A percentile compares a stretch with the other conserved stretches of the same genome.
Evolutionary conservation across 1,284 basidiomycete genomes (phyloP).

Genomic region (Leccinum fallax): DNA sequence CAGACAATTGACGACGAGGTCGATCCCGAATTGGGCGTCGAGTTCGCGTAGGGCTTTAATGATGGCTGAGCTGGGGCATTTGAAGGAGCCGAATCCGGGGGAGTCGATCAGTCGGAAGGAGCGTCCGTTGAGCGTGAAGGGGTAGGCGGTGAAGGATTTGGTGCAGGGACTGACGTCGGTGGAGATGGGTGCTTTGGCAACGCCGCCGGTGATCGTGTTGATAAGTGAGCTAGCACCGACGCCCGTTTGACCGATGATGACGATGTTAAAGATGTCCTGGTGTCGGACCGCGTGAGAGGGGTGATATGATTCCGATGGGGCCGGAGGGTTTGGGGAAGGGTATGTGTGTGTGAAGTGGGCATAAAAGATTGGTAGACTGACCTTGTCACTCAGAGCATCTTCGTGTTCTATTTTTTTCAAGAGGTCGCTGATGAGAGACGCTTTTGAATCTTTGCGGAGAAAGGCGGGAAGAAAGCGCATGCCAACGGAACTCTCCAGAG

Average conservation of each 20-base stretch:
- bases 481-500: slow-evolving; percentile 6
- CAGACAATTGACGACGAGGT: slow-evolving; percentile 32
- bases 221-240: slow-evolving; percentile 32
- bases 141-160: slow-evolving; percentile 30
- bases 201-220: slow-evolving; percentile 25
- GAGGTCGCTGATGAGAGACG: slow-evolving; percentile 26
- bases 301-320: not conserved
- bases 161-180: slow-evolving; percentile 34
- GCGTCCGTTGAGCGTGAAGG: slow-evolving; percentile 29
- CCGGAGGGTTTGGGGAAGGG: not conserved
- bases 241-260: slow-evolving; percentile 34
- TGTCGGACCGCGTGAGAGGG: slow-evolving; percentile 3
- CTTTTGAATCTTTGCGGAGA: slow-evolving; percentile 31
- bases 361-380: slow-evolving; percentile 8
- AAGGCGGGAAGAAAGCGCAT: slow-evolving; percentile 33
- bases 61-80: slow-evolving; percentile 29
- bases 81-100: slow-evolving; percentile 33
- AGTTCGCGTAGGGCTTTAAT: slow-evolving; percentile 32
- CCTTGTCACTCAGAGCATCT: slow-evolving; percentile 26
- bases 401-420: slow-evolving; percentile 26
- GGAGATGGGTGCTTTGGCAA: slow-evolving; percentile 23
- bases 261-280: slow-evolving; percentile 34
- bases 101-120: slow-evolving; percentile 35
- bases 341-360: not conserved
- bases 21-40: slow-evolving; percentile 30